Percentiles rank a stretch among this genome's conserved stretches.
Evolutionary conservation across 768 basidiomycete species (phyloP).

Genomic region (Suillus hirtellus): DNA sequence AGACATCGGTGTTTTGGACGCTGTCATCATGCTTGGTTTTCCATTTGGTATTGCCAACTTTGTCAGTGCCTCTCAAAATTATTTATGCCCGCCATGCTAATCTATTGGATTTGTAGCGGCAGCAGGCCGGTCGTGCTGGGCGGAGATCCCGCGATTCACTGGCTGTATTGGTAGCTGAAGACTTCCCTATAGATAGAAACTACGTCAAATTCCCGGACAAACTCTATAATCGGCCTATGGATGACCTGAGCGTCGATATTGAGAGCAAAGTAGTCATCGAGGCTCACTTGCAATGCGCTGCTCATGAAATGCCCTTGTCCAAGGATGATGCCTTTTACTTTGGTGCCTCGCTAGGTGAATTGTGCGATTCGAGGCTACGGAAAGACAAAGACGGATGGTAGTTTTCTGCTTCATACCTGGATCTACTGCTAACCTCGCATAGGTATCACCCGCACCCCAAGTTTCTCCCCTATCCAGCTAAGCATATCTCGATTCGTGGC

Average conservation of each 20-base stretch:
- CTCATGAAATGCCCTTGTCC: conserved; percentile 79
- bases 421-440: not conserved
- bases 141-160: conserved; percentile 79
- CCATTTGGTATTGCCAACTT: conserved; percentile 80
- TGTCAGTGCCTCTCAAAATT: conserved; percentile 42
- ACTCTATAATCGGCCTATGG: conserved; percentile 61
- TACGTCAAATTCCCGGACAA: conserved; percentile 70
- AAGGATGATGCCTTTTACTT: conserved; percentile 70
- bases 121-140: conserved; percentile 88
- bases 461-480: conserved; percentile 75
- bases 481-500: conserved; percentile 73
- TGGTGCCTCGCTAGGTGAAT: conserved; percentile 53
- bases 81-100: not conserved
- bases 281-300: conserved; percentile 87
- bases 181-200: conserved; percentile 70
- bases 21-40: conserved; percentile 87
- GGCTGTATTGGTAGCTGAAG: conserved; percentile 69
- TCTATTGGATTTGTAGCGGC: conserved; percentile 49
- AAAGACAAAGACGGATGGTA: conserved; percentile 84
- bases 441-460: conserved; percentile 86
- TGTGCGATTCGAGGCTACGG: conserved; percentile 62
- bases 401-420: conserved; percentile 16
- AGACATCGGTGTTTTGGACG: conserved; percentile 88
- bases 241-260: conserved; percentile 69
- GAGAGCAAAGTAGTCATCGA: conserved; percentile 76